Percentiles rank a stretch among this genome's conserved stretches.
phyloP scores from a whole-genome alignment of 2,329 filamentous ascomycete genomes.

The Didymella pomorum region DNA sequence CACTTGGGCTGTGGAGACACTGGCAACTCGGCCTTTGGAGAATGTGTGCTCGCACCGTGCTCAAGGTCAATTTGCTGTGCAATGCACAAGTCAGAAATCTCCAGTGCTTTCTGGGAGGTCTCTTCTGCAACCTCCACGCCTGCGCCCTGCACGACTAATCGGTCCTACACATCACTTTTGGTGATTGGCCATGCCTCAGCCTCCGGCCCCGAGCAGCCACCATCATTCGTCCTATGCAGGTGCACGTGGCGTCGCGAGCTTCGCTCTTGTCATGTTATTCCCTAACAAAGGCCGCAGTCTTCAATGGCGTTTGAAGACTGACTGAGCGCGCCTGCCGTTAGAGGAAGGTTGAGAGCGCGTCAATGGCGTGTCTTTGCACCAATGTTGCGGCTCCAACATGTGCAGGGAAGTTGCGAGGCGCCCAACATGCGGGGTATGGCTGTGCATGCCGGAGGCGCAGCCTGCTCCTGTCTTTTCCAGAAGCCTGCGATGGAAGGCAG shows the following conservation, averaged over 20 bases:
- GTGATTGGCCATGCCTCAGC: slow-evolving; percentile 15
- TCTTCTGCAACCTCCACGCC: slow-evolving; percentile 7
- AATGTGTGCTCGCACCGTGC: neutral
- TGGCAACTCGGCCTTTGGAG: neutral
- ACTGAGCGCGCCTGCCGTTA: slow-evolving; percentile 19
- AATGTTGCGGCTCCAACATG: slow-evolving; percentile 8
- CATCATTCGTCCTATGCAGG: slow-evolving; percentile 8
- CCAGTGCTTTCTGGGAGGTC: neutral
- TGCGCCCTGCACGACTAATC: slow-evolving; percentile 20
- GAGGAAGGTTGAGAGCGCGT: slow-evolving; percentile 14
- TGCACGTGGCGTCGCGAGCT: slow-evolving; percentile 10
- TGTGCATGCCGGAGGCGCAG: neutral
- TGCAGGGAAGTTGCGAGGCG: neutral
- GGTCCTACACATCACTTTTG: slow-evolving; percentile 18
- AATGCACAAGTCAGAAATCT: neutral
- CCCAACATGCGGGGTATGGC: slow-evolving; percentile 5
- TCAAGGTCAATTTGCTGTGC: neutral
- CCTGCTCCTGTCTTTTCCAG: neutral
- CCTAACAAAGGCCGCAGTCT: slow-evolving; percentile 11
- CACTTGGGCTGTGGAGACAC: neutral
- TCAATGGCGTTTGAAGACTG: slow-evolving; percentile 15
- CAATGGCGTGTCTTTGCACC: slow-evolving; percentile 14
- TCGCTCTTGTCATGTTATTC: slow-evolving; percentile 12
- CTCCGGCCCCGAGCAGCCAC: slow-evolving; percentile 6
- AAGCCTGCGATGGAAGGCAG: neutral